A percentile compares a stretch with the other conserved stretches of the same genome.
Evolutionary conservation across 257 asterid species (phyloP).

Genomic region (Asclepias syriaca): DNA sequence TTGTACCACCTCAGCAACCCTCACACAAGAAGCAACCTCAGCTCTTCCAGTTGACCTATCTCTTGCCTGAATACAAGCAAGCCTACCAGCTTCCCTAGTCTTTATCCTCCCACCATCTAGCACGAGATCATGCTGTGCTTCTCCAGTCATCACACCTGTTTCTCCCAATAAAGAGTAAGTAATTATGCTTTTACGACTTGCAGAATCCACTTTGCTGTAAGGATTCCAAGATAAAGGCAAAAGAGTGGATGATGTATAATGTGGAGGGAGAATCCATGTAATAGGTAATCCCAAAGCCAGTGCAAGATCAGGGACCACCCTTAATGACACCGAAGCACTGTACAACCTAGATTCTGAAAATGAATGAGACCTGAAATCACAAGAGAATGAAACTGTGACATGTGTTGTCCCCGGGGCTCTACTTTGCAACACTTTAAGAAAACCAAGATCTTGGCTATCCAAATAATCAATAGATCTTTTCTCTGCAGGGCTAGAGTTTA

Average conservation of each 20-base stretch:
- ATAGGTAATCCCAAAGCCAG: constrained; percentile 69
- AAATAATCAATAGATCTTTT: constrained; percentile 31
- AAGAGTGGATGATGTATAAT: constrained; percentile 66
- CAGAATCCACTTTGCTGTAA: constrained; percentile 40
- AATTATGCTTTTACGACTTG: constrained; percentile 43
- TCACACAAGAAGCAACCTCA: constrained; percentile 83
- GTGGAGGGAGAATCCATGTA: constrained; percentile 87
- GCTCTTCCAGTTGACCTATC: constrained; percentile 68
- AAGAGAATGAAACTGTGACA: constrained; percentile 64
- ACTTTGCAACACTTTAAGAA: constrained; percentile 63
- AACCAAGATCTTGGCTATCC: constrained; percentile 38
- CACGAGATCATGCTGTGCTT: constrained; percentile 38
- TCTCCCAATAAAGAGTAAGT: constrained; percentile 63
- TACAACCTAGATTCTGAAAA: constrained; percentile 46
- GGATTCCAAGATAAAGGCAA: constrained; percentile 52
- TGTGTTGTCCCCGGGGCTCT: constrained; percentile 68
- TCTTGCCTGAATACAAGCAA: constrained; percentile 77
- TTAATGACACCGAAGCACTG: constrained; percentile 50
- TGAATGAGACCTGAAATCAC: constrained; percentile 47
- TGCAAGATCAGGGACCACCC: constrained; percentile 77
- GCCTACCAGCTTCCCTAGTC: constrained; percentile 52
- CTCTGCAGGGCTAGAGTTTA: constrained; percentile 19
- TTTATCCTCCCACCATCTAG: constrained; percentile 60
- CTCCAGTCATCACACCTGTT: constrained; percentile 34
- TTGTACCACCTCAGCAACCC: constrained; percentile 77